A percentile compares a stretch with the other conserved stretches of the same genome.
Evolutionary conservation across 257 asterid genomes (phyloP).

Genomic region (Ehretia macrophylla): DNA sequence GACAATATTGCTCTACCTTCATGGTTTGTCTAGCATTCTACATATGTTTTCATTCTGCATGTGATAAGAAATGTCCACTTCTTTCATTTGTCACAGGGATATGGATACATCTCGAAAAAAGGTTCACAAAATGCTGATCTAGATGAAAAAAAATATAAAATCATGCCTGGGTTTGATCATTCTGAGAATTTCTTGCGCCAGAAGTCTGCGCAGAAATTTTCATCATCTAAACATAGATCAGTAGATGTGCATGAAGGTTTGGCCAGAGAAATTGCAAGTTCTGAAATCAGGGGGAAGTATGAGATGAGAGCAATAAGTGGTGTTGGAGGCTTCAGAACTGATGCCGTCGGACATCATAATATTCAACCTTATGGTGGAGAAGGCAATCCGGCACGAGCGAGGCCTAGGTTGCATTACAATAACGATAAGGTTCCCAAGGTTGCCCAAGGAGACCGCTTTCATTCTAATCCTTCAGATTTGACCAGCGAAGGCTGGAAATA

Average conservation of each 20-base stretch:
- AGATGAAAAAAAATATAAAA: conserved; percentile 34
- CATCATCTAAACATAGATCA: conserved; percentile 27
- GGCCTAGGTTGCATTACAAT: conserved; percentile 22
- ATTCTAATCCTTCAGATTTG: conserved; percentile 29
- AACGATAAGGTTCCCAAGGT: conserved; percentile 24
- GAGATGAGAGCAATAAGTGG: conserved; percentile 28
- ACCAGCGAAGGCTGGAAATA: conserved; percentile 21
- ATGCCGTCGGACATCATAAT: conserved; percentile 29
- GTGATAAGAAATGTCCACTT: conserved; percentile 8
- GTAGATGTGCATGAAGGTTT: conserved; percentile 40
- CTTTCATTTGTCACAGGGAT: conserved; percentile 32
- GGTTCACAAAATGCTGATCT: conserved; percentile 38
- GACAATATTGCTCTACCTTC: no score
- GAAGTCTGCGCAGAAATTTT: conserved; percentile 32
- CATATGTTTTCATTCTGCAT: background rate
- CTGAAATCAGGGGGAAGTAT: conserved; percentile 36
- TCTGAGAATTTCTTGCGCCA: conserved; percentile 37
- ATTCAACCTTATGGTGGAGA: conserved; percentile 23
- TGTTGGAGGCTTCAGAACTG: conserved; percentile 29
- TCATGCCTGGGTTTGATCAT: conserved; percentile 32
- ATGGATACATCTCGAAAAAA: conserved; percentile 30
- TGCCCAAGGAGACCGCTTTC: conserved; percentile 28
- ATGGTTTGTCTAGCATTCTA: no score
- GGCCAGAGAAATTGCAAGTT: conserved; percentile 28
- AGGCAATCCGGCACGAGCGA: conserved; percentile 22